These are phyloP conservation scores for Candida frijolesensis DNA, from an alignment of 1,139 yeast species.

Conservation along the genomic window DNA sequence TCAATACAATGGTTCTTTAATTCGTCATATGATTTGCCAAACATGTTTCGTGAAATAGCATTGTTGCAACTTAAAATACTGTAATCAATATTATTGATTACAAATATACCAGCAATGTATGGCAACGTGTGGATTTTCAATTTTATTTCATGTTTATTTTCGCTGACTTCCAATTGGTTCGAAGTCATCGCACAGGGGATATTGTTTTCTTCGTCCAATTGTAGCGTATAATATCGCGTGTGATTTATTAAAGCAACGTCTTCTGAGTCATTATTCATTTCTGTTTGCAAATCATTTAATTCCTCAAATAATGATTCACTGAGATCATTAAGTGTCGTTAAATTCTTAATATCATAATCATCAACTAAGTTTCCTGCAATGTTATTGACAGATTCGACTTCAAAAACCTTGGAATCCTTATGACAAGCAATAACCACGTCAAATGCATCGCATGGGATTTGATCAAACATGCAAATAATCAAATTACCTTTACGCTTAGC, in stretches of 20 bases:
- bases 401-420: conserved; percentile 21
- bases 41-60: conserved; percentile 75
- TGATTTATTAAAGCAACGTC: conserved; percentile 55
- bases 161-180: conserved; percentile 50
- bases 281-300: conserved; percentile 18
- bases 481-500: conserved; percentile 73
- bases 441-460: conserved; percentile 79
- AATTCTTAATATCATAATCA: conserved; percentile 21
- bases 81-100: conserved; percentile 54
- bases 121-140: conserved; percentile 76
- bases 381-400: conserved; percentile 38
- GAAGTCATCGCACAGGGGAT: conserved; percentile 76
- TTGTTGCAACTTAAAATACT: conserved; percentile 68
- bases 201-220: conserved; percentile 38
- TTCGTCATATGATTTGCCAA: conserved; percentile 60
- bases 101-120: conserved; percentile 83
- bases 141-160: conserved; percentile 45
- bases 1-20: conserved; percentile 56
- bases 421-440: conserved; percentile 53
- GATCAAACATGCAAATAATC: conserved; percentile 84
- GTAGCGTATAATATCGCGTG: conserved; percentile 64
- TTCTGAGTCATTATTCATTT: conserved; percentile 23
- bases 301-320: conserved; percentile 36
- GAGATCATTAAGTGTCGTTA: conserved; percentile 28
- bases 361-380: conserved; percentile 45